phyloP scores from a whole-genome alignment of 2,329 filamentous ascomycete genomes.

The Diaporthe sp. region DNA sequence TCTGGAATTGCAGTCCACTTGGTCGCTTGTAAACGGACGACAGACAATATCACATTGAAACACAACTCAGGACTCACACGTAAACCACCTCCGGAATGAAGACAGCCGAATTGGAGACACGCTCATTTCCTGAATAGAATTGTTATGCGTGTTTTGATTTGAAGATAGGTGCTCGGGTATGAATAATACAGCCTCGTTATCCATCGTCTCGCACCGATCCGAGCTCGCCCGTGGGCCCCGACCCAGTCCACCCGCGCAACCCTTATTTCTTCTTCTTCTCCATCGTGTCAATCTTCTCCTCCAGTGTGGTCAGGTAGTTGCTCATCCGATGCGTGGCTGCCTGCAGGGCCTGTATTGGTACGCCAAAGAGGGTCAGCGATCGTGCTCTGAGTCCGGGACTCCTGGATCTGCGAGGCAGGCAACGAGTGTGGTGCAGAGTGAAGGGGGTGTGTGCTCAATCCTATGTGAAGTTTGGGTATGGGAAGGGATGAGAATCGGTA shows the following conservation, averaged over 20 bases:
- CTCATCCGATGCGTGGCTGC: constrained; percentile 88
- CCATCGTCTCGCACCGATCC: background rate
- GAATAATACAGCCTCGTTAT: constrained; percentile 3
- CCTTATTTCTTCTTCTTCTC: constrained; percentile 75
- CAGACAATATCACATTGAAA: background rate
- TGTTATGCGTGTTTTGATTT: background rate
- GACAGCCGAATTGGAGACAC: background rate
- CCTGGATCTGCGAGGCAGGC: constrained; percentile 22
- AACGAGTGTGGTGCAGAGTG: background rate
- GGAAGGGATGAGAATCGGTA: constrained; percentile 51
- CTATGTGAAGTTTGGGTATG: constrained; percentile 39
- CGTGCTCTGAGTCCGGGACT: background rate
- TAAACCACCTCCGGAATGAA: background rate
- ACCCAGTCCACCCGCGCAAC: background rate
- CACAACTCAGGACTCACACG: background rate
- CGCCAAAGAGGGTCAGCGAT: constrained; percentile 4
- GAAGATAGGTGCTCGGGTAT: background rate
- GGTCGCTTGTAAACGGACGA: background rate
- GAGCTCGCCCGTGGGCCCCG: background rate
- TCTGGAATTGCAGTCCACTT: background rate
- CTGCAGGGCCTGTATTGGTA: constrained; percentile 79
- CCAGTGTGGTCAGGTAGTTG: constrained; percentile 84
- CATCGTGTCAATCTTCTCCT: constrained; percentile 80
- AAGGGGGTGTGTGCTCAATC: background rate
- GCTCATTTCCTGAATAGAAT: background rate